Conservation (phyloP, 768 basidiomycete species). For the Psilocybe cubensis region DNA sequence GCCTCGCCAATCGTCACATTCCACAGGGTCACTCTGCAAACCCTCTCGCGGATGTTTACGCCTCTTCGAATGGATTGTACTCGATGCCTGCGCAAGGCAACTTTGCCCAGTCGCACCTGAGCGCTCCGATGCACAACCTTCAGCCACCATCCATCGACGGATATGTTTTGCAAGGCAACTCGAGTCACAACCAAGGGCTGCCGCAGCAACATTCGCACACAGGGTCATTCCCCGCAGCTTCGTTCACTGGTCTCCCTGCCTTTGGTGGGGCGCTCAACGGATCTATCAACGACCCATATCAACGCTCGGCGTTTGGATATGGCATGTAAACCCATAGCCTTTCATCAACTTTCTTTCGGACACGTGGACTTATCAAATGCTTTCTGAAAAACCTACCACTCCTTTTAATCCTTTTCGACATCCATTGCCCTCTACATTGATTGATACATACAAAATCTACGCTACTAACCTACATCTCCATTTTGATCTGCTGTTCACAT, state of each 20-base stretch:
- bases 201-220: constrained; percentile 54
- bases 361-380: constrained; percentile 28
- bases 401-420: constrained; percentile 38
- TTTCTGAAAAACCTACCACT: constrained; percentile 40
- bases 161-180: constrained; percentile 78
- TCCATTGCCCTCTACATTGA: constrained; percentile 24
- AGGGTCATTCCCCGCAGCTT: constrained; percentile 60
- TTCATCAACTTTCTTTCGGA: constrained; percentile 22
- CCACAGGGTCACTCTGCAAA: constrained; percentile 57
- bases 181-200: constrained; percentile 64
- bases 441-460: constrained; percentile 45
- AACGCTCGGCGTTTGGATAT: constrained; percentile 73
- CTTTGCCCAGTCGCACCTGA: constrained; percentile 61
- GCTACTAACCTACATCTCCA: constrained; percentile 37
- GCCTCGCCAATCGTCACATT: constrained; percentile 57
- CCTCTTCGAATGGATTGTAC: constrained; percentile 64
- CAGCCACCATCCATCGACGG: constrained; percentile 79
- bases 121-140: constrained; percentile 58
- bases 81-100: constrained; percentile 55
- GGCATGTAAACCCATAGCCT: constrained; percentile 63
- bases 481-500: constrained; percentile 48
- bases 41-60: constrained; percentile 69
- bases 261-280: constrained; percentile 58
- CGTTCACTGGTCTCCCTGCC: constrained; percentile 48
- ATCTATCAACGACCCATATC: constrained; percentile 75